Base-by-base conservation (phyloP, 108 stramenopile genomes). In the Parietichytrium sp. region DNA sequence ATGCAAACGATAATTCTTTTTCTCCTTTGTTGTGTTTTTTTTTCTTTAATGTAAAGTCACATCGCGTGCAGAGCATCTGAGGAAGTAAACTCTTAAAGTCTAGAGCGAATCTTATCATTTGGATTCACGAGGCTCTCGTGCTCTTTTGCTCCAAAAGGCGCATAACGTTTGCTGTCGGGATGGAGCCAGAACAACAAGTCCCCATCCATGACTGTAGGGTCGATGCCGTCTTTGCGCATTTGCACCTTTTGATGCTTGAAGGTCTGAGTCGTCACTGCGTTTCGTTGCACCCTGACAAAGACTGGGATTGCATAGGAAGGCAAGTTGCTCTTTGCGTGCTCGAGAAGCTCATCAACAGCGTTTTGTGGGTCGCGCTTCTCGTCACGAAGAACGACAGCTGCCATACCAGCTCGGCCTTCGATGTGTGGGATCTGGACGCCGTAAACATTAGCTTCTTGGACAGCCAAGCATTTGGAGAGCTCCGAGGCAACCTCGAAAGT, bases 401-500 rank as follows among this genome's bases (percentile, higher is more conserved):
- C 89, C 87, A 88, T 88, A 42, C 89, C 89, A 72, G 45, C 36
- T 1, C 61, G 61, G 20, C 61, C 61, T 25, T 72, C 87, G 10
- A 48, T 20, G 20, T 82, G 54, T 4, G 87, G 87, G 48, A 82
- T 79, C 6, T 31, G 10, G 7, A 88, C 89, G 10, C 89, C 89
- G 49, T 88, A 88, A 1, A 88, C 89, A 13, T 82, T 87, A 29
- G 47, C 86, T 18, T 88, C 89, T 13, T 48, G 85, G 8, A 88
- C 29, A 3, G 42, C 82, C 0, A 82, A 55, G n/a, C 47, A 83
- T 7, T 47, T 20, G 48, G 79, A 47, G 23, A 89, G 31, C 18
- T 55, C 89, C 42, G 55, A 54, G 29, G 83, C 86, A 20, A 89
- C 87, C 80, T 89, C 88, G 10, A 86, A 86, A n/a, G 89, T 88